These are phyloP conservation scores for Wickerhamiella nectarea DNA, from an alignment of 805 yeast genomes.

Conservation along the genomic window DNA sequence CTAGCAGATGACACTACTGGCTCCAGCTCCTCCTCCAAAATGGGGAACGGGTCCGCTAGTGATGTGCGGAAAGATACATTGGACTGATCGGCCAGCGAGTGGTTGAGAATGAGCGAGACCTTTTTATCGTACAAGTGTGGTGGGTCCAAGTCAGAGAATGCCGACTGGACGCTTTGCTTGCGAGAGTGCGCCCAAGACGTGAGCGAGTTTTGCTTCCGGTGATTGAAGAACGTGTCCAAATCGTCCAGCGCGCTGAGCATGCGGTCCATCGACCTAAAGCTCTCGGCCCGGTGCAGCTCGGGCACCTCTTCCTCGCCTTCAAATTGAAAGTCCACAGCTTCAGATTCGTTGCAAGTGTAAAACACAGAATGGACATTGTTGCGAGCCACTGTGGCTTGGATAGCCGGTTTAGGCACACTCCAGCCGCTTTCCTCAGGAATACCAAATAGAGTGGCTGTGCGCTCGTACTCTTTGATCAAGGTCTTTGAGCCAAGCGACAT, in stretches of 20 bases:
- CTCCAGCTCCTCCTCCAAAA: neutral
- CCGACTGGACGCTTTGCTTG: slow-evolving; percentile 1
- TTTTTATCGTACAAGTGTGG: slow-evolving; percentile 70
- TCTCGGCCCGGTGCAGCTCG: slow-evolving; percentile 5
- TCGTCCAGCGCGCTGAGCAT: slow-evolving; percentile 21
- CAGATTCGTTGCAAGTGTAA: slow-evolving; percentile 51
- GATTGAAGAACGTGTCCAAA: slow-evolving; percentile 19
- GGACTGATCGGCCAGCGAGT: slow-evolving; percentile 59
- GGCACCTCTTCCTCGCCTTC: slow-evolving; percentile 27
- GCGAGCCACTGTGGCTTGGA: slow-evolving; percentile 75
- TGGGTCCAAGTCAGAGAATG: neutral
- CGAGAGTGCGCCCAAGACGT: slow-evolving; percentile 1
- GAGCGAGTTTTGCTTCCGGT: neutral
- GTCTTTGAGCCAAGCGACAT: slow-evolving; percentile 80
- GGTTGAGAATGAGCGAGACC: slow-evolving; percentile 59
- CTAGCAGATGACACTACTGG: neutral
- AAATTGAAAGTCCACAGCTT: slow-evolving; percentile 18
- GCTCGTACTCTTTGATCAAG: slow-evolving; percentile 66
- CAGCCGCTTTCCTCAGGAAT: slow-evolving; percentile 93
- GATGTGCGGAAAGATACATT: slow-evolving; percentile 65
- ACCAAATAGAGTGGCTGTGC: slow-evolving; percentile 82
- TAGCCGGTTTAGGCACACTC: slow-evolving; percentile 93
- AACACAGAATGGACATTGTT: slow-evolving; percentile 93
- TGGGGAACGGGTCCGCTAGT: slow-evolving; percentile 49
- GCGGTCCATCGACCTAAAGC: slow-evolving; percentile 19